phyloP scores from a whole-genome alignment of 306 rosid genomes.

The Pachyrhizus erosus region DNA sequence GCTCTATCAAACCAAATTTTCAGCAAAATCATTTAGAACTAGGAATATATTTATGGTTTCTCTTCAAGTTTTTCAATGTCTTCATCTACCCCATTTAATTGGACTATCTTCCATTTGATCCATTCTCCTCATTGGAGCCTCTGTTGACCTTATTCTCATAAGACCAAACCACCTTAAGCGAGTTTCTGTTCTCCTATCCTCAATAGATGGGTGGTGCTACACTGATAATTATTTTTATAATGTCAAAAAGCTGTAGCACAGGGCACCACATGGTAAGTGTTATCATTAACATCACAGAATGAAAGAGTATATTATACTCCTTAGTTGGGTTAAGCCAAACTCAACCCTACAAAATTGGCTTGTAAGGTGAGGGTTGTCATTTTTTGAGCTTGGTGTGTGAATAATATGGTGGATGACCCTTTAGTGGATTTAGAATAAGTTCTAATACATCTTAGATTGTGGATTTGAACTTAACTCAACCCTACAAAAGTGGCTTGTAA shows the following conservation, averaged over 20 bases:
- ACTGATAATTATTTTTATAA: not conserved
- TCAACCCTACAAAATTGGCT: too few relatives aligned
- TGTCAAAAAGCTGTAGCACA: not conserved
- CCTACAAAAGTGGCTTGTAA: too few relatives aligned
- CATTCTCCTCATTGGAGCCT: not conserved
- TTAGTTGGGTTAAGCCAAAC: too few relatives aligned
- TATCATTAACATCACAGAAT: not conserved
- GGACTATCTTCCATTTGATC: slow-evolving; percentile 27
- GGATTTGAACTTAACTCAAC: too few relatives aligned
- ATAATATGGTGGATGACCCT: too few relatives aligned
- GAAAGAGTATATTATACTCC: not conserved
- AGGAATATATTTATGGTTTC: slow-evolving; percentile 3
- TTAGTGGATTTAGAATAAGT: too few relatives aligned
- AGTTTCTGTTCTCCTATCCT: not conserved
- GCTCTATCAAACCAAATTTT: not conserved
- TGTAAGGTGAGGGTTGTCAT: too few relatives aligned
- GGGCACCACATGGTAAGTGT: not conserved
- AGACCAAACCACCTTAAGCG: not conserved
- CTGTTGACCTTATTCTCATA: not conserved
- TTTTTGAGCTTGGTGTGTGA: too few relatives aligned
- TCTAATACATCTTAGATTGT: too few relatives aligned
- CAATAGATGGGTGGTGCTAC: not conserved
- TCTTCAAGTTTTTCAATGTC: not conserved
- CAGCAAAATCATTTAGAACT: not conserved
- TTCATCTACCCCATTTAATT: slow-evolving; percentile 21